Conservation (phyloP, 164 flowering plant species). For the Sextonia rubra region DNA sequence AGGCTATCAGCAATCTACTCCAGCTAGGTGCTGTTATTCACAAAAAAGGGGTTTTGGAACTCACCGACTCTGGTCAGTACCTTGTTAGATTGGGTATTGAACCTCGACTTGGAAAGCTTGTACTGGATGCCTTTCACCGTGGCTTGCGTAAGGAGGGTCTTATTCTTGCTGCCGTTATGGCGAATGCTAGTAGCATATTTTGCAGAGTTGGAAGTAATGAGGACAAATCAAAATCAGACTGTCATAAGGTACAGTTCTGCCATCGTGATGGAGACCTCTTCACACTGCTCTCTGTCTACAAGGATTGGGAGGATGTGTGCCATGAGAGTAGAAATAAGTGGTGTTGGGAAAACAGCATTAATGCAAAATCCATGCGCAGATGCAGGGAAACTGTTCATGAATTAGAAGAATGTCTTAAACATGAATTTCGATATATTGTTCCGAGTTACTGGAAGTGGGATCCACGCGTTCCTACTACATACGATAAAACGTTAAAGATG, state of each 20-base stretch:
- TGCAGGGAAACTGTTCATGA: conserved; percentile 75
- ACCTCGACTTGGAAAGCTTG: conserved; percentile 83
- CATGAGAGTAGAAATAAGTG: conserved; percentile 47
- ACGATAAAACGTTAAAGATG: conserved; percentile 51
- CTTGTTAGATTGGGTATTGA: conserved; percentile 82
- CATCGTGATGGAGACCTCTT: conserved; percentile 84
- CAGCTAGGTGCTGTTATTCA: conserved; percentile 65
- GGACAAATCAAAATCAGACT: conserved; percentile 71
- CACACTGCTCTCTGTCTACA: conserved; percentile 85
- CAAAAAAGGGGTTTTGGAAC: conserved; percentile 33
- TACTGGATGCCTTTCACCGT: conserved; percentile 43
- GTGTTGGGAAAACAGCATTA: conserved; percentile 96
- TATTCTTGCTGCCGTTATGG: conserved; percentile 92
- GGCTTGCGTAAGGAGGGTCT: conserved; percentile 69
- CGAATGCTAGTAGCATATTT: conserved; percentile 88
- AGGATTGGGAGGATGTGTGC: conserved; percentile 70
- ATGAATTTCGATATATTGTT: conserved; percentile 53
- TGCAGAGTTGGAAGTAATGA: conserved; percentile 80
- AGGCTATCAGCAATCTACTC: conserved; percentile 75
- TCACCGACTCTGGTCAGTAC: conserved; percentile 55
- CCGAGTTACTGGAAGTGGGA: conserved; percentile 77
- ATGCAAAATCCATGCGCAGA: conserved; percentile 90
- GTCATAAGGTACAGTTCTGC: conserved; percentile 79
- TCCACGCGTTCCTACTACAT: conserved; percentile 34
- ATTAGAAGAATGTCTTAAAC: conserved; percentile 57